These are phyloP conservation scores for Pisolithus orientalis DNA, from an alignment of 768 basidiomycete species.

Conservation along the genomic window DNA sequence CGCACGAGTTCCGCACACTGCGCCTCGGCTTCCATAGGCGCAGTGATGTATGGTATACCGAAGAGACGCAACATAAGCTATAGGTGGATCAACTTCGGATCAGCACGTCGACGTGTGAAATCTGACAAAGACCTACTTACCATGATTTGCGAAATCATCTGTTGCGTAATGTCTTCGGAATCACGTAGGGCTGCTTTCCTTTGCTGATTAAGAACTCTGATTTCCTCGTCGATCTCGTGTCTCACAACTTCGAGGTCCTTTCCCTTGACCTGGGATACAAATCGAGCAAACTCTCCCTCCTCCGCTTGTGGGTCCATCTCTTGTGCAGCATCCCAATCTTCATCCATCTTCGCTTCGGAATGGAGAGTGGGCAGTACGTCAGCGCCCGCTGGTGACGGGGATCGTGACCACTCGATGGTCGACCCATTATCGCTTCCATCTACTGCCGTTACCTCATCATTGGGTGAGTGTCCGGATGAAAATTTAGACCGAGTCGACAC, in stretches of 20 bases:
- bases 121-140: slow-evolving; percentile 27
- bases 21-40: slow-evolving; percentile 99
- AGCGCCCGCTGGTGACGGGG: slow-evolving; percentile 27
- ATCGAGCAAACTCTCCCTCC: slow-evolving; percentile 86
- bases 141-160: slow-evolving; percentile 88
- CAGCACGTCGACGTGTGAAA: not conserved
- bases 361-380: slow-evolving; percentile 10
- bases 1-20: slow-evolving; percentile 91
- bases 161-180: slow-evolving; percentile 90
- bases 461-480: slow-evolving; percentile 6
- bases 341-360: slow-evolving; percentile 23
- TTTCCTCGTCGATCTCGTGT: slow-evolving; percentile 89
- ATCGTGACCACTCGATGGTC: slow-evolving; percentile 32
- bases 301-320: slow-evolving; percentile 79
- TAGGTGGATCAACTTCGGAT: slow-evolving; percentile 1
- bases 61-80: slow-evolving; percentile 89
- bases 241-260: slow-evolving; percentile 75
- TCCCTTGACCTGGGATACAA: slow-evolving; percentile 88
- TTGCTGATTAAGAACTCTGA: slow-evolving; percentile 72
- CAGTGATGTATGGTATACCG: slow-evolving; percentile 96
- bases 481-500: slow-evolving; percentile 2
- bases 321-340: slow-evolving; percentile 76
- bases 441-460: not conserved
- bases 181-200: slow-evolving; percentile 87
- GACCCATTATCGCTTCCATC: slow-evolving; percentile 22